Base-by-base conservation (phyloP, 768 basidiomycete genomes). In the Boletus barrowsii region DNA sequence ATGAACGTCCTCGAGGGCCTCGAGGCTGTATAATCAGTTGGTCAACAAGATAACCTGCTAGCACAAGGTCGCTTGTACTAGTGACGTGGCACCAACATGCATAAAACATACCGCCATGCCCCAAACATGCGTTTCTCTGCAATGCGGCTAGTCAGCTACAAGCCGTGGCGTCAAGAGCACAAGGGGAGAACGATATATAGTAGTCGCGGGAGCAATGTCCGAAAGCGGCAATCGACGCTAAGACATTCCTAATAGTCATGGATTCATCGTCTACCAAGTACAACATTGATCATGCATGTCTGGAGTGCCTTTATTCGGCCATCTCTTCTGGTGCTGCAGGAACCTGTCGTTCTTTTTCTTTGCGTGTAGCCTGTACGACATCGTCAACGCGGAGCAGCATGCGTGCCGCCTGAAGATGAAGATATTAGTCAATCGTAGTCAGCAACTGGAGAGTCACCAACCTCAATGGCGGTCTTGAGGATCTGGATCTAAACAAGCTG, bases 401-500 rank as follows among this genome's bases (percentile, higher is more conserved):
- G 10, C 93, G 89, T 0, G 95, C 88, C 47, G 91, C 92, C 86
- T 89, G 37, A 48, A 18, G 37, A 30, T 9, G 18, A 22, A 26
- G 18, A 22, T 18, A 17, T 35, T 10, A 39, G n/a, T 39, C 2
- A 1, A 42, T 58, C 8, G 33, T 46, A n/a, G n/a, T 42, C 53
- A 37, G 11, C 42, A 18, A 17, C 1, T 3, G 18, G 10, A 30
- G 32, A 42, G 13, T 7, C 33, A 42, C 70, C 54, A 52, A 86
- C 88, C 83, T 99, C 95, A 63, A 98, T 88, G 17, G 97, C 95
- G 10, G 96, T 99, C 80, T 98, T 98, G 67, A 96, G 76, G 8
- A 87, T 98, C 79, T 98, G 96, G 35, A 96, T 87, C 88, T 88
- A 39, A 1, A 24, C 18, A 1, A 0, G 22, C 13, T 0, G 18